Percentiles rank a stretch among this genome's conserved stretches.
These are phyloP conservation scores for Glycine soja DNA, from an alignment of 306 rosid species.

Conservation along the genomic window DNA sequence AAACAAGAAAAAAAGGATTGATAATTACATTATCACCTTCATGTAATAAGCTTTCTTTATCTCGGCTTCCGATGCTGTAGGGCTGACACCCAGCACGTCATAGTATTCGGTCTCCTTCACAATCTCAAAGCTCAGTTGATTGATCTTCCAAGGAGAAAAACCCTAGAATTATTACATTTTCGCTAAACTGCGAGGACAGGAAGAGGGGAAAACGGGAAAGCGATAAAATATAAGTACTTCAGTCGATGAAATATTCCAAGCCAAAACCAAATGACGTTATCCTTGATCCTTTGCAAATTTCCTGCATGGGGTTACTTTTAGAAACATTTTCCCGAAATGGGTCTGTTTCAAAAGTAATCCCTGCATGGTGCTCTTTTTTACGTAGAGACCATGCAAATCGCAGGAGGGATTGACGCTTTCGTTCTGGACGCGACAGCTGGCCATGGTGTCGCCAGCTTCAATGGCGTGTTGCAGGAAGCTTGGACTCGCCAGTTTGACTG, in stretches of 20 bases:
- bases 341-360: too few species aligned
- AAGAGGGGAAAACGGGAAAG: neutral
- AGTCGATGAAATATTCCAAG: neutral
- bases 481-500: too few species aligned
- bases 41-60: constrained; percentile 97
- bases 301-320: too few species aligned
- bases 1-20: neutral
- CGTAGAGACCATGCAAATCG: too few species aligned
- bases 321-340: too few species aligned
- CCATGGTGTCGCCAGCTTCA: too few species aligned
- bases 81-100: constrained; percentile 90
- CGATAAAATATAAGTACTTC: constrained; percentile 1
- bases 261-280: constrained; percentile 20
- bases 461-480: too few species aligned
- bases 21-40: constrained; percentile 60
- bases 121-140: constrained; percentile 57
- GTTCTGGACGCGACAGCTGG: too few species aligned
- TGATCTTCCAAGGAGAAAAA: constrained; percentile 17
- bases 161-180: constrained; percentile 25
- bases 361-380: too few species aligned
- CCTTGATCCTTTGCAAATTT: too few species aligned
- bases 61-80: constrained; percentile 89
- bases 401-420: too few species aligned
- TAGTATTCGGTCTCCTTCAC: constrained; percentile 98
- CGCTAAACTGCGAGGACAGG: neutral